Base-by-base conservation (phyloP, 1,139 yeast genomes). In the Kodamaea anthophila region DNA sequence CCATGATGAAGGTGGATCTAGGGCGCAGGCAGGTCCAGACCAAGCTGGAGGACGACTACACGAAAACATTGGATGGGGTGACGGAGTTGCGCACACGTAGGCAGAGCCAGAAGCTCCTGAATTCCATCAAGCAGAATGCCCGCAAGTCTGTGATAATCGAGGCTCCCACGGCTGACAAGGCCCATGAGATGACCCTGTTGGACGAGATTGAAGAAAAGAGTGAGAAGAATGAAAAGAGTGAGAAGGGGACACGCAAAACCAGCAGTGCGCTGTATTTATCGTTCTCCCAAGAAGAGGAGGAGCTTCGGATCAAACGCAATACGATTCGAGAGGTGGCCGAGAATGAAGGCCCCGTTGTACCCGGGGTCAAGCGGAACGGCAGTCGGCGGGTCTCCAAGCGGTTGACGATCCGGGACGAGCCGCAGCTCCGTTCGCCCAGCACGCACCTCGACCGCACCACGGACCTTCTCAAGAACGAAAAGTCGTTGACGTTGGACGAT, bases 401-500 rank as follows among this genome's bases (percentile, higher is more conserved):
- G 9, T 41, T 70, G 23, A 57, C 54, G 21, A 71, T 71, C 14
- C 57, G 65, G 33, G 77, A 69, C 24, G 74, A 68, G 34, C 70
- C 72, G 1, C 55, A 51, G 32, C 43, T 60, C 14, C 52, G 53
- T 29, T 29, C 47, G 4, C 51, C 59, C n/a, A 51, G 49, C 33
- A 54, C 51, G 23, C 60, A 60, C 33, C 56, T 67, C 27, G 69
- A 63, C 41, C 52, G 73, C 9, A 79, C 88, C 0, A 77, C 87
- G 1, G 84, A 78, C 41, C 59, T 82, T 30, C 66, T 85, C 36
- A 77, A 81, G 47, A 84, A 78, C 48, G 94, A 88, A 44, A 84
- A 84, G 44, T 80, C 94, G 1, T 70, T 91, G 34, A 88, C 96
- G 0, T 69, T 91, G 46, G 98, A 91, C 55, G 99, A 91, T 57